phyloP scores from a whole-genome alignment of 306 rosid species.

The Vigna nakashimae region DNA sequence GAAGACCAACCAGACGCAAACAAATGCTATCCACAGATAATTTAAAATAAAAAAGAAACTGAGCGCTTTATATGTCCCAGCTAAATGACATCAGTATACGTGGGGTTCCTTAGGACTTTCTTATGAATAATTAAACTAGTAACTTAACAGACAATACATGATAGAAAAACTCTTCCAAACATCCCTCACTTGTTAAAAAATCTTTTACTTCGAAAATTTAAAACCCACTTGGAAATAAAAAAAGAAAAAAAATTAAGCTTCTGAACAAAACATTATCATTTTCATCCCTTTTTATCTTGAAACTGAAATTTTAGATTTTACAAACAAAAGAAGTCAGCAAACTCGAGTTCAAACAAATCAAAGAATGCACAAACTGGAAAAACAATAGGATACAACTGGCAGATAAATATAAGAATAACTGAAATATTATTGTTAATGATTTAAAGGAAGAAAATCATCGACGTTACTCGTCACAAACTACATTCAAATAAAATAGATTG shows the following conservation, averaged over 20 bases:
- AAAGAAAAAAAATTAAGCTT: background rate
- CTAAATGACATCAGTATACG: background rate
- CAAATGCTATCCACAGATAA: background rate
- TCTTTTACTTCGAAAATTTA: background rate
- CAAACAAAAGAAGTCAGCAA: background rate
- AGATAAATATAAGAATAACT: background rate
- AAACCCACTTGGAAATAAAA: background rate
- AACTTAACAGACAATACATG: conserved; percentile 1
- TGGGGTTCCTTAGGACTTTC: background rate
- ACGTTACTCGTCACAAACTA: conserved; percentile 18
- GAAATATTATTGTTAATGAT: background rate
- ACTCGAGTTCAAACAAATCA: background rate
- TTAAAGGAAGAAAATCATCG: conserved; percentile 4
- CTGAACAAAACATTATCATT: background rate
- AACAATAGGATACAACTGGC: background rate
- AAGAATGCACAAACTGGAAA: conserved; percentile 3
- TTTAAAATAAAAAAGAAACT: background rate
- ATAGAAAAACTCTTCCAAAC: background rate
- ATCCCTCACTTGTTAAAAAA: background rate
- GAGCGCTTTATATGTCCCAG: background rate
- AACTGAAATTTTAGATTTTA: background rate
- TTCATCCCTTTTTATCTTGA: background rate
- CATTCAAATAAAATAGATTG: conserved; percentile 31
- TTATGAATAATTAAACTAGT: background rate
- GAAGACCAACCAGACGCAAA: conserved; percentile 31